phyloP scores from a whole-genome alignment of 1,284 basidiomycete species.

The Coniophora puteana region DNA sequence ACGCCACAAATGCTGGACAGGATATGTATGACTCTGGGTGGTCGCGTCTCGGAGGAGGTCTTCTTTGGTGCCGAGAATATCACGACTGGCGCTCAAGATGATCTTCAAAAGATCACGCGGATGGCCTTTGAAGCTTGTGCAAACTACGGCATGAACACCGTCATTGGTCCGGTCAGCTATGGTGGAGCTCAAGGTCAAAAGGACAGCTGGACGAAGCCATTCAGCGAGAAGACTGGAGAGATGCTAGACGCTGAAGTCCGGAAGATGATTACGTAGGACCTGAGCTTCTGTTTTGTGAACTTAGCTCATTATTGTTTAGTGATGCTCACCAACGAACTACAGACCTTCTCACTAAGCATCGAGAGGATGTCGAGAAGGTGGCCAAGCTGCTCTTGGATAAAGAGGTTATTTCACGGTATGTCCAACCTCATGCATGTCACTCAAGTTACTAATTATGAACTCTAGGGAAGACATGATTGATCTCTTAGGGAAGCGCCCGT shows the following conservation, averaged over 20 bases:
- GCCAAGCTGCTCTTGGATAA: constrained; percentile 88
- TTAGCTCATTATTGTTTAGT: constrained; percentile 30
- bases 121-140: constrained; percentile 95
- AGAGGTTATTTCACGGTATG: constrained; percentile 90
- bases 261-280: constrained; percentile 86
- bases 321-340: constrained; percentile 85
- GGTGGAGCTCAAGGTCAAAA: constrained; percentile 80
- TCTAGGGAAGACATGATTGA: constrained; percentile 82
- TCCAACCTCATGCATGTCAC: constrained; percentile 8
- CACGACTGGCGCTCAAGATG: constrained; percentile 97
- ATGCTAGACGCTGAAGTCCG: constrained; percentile 90
- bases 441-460: constrained; percentile 11
- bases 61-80: constrained; percentile 94
- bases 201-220: constrained; percentile 95
- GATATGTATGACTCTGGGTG: constrained; percentile 99
- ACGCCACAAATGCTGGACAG: constrained; percentile 94
- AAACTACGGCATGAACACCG: constrained; percentile 96
- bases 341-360: constrained; percentile 78
- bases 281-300: constrained; percentile 1
- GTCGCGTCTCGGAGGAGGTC: constrained; percentile 96
- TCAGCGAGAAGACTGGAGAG: constrained; percentile 96
- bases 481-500: constrained; percentile 83
- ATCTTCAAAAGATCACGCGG: constrained; percentile 95
- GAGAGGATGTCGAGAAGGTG: constrained; percentile 91
- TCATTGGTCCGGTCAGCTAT: constrained; percentile 95